phyloP scores from a whole-genome alignment of 768 basidiomycete species.

The Cyclocybe cylindracea region DNA sequence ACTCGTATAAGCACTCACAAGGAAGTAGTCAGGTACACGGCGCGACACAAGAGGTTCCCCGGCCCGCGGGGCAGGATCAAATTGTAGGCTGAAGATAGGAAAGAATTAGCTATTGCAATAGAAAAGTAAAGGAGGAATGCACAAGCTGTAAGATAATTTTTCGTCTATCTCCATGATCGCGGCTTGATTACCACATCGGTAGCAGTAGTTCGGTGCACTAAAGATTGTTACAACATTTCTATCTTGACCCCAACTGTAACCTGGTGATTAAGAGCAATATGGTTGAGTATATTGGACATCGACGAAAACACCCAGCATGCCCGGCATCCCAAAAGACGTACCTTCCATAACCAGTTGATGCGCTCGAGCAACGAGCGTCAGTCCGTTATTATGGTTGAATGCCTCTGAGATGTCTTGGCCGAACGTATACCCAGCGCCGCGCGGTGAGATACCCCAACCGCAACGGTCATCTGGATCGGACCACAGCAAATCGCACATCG shows the following conservation, averaged over 20 bases:
- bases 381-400: constrained; percentile 98
- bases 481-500: constrained; percentile 99
- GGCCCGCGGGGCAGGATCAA: constrained; percentile 98
- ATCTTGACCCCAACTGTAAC: constrained; percentile 98
- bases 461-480: constrained; percentile 99
- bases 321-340: constrained; percentile 33
- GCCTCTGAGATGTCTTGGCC: constrained; percentile 99
- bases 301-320: neutral
- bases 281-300: neutral
- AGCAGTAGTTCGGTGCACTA: constrained; percentile 99
- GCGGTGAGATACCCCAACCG: constrained; percentile 99
- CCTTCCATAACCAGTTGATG: constrained; percentile 98
- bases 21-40: constrained; percentile 93
- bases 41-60: constrained; percentile 98
- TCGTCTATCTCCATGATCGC: constrained; percentile 99
- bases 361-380: constrained; percentile 92
- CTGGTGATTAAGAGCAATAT: constrained; percentile 33
- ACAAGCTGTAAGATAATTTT: constrained; percentile 95
- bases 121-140: constrained; percentile 30
- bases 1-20: constrained; percentile 50
- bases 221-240: constrained; percentile 99
- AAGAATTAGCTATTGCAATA: neutral
- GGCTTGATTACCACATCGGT: constrained; percentile 98
- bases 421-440: constrained; percentile 98
- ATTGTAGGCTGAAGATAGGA: constrained; percentile 78